These are phyloP conservation scores for Scutellaria baicalensis DNA, from an alignment of 257 asterid species.

Conservation along the genomic window DNA sequence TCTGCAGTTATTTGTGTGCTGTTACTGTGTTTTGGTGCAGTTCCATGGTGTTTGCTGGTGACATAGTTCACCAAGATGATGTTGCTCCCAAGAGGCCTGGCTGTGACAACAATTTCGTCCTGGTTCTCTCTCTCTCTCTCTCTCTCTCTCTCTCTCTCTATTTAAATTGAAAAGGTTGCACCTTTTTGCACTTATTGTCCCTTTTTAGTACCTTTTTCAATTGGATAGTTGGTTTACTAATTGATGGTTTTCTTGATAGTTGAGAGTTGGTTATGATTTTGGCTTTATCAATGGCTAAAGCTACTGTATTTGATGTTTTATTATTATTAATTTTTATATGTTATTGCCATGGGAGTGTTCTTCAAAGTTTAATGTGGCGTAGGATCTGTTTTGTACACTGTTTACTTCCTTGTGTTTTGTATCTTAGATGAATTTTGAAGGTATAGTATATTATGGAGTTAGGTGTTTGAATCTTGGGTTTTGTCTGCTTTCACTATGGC, in stretches of 20 bases:
- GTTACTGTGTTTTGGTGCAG: constrained; percentile 32
- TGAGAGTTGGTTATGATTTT: constrained; percentile 1
- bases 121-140: constrained; percentile 35
- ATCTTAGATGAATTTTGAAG: not conserved
- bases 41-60: constrained; percentile 56
- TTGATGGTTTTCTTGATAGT: not conserved
- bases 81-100: constrained; percentile 74
- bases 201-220: not conserved
- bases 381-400: constrained; percentile 6
- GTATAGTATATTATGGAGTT: not conserved
- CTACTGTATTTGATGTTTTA: constrained; percentile 5
- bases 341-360: not conserved
- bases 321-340: no score
- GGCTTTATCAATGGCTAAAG: constrained; percentile 3
- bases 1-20: constrained; percentile 26
- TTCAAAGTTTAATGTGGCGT: no score
- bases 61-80: constrained; percentile 84
- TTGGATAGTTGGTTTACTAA: not conserved
- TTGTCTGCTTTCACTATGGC: constrained; percentile 1
- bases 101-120: constrained; percentile 73
- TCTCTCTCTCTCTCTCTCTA: not conserved
- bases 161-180: not conserved
- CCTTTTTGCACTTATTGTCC: not conserved
- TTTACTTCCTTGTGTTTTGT: constrained; percentile 11
- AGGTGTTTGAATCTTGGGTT: constrained; percentile 7